Evolutionary conservation across 2,329 filamentous ascomycete genomes (phyloP).

Genomic region (Blastomyces gilchristii): DNA sequence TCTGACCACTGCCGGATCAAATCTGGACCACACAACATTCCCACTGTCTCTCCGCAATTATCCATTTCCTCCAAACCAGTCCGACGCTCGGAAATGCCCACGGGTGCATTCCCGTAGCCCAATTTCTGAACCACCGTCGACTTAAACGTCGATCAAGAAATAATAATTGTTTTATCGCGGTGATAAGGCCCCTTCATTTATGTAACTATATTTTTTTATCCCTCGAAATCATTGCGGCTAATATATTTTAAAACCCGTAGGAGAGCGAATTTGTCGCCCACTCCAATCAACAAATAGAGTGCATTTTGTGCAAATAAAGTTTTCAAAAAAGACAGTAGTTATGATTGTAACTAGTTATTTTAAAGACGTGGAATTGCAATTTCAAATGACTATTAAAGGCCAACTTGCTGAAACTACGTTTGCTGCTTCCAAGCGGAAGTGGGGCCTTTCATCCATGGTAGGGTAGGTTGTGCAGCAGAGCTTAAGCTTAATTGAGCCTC

Average conservation of each 20-base stretch:
- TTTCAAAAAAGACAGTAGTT: neutral
- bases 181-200: neutral
- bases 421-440: neutral
- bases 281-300: constrained; percentile 26
- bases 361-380: neutral
- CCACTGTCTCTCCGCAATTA: neutral
- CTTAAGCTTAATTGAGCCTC: neutral
- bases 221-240: constrained; percentile 19
- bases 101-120: neutral
- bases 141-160: neutral
- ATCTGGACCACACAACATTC: no score
- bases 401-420: neutral
- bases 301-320: neutral
- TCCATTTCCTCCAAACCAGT: neutral
- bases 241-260: constrained; percentile 52
- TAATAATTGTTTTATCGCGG: neutral
- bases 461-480: neutral
- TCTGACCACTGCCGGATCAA: neutral
- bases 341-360: neutral
- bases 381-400: neutral
- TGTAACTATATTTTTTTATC: neutral
- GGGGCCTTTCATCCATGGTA: neutral
- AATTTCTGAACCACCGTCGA: neutral
- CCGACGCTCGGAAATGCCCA: neutral
- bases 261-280: constrained; percentile 44